These are phyloP conservation scores for Saitozyma podzolica DNA, from an alignment of 768 basidiomycete species.

Conservation along the genomic window DNA sequence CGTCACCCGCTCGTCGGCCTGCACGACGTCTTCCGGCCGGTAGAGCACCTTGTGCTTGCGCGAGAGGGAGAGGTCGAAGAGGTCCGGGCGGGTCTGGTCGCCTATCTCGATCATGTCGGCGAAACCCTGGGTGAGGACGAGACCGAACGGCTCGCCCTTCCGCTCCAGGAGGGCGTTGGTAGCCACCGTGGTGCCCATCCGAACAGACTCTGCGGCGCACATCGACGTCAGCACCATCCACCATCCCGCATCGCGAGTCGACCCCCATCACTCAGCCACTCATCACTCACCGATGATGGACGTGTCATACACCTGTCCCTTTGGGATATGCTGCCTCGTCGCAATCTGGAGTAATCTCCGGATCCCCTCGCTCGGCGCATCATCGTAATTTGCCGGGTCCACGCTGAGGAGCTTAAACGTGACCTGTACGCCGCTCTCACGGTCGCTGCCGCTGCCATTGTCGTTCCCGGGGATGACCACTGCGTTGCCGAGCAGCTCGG, in stretches of 20 bases:
- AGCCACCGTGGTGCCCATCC: not conserved
- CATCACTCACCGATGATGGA: slow-evolving; percentile 39
- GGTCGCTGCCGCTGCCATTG: slow-evolving; percentile 2
- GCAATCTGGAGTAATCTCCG: slow-evolving; percentile 24
- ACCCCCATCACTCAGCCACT: not conserved
- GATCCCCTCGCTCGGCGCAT: slow-evolving; percentile 24
- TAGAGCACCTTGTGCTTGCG: slow-evolving; percentile 60
- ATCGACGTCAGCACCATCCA: not conserved
- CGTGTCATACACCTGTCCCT: slow-evolving; percentile 39
- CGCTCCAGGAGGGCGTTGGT: slow-evolving; percentile 41
- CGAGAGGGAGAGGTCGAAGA: slow-evolving; percentile 84
- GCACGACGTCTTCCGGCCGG: slow-evolving; percentile 59
- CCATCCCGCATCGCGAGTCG: not conserved
- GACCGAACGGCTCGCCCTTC: slow-evolving; percentile 36
- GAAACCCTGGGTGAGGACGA: slow-evolving; percentile 6
- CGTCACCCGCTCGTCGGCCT: slow-evolving; percentile 82
- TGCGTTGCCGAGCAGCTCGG: slow-evolving; percentile 29
- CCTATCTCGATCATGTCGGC: slow-evolving; percentile 57
- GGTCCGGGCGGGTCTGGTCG: slow-evolving; percentile 86
- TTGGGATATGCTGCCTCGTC: slow-evolving; percentile 17
- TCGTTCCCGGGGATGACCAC: slow-evolving; percentile 22
- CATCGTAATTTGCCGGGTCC: slow-evolving; percentile 8
- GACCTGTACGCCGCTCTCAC: slow-evolving; percentile 16
- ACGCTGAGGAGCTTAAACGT: slow-evolving; percentile 41
- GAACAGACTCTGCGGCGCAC: not conserved